Evolutionary conservation across 2,329 filamentous ascomycete species (phyloP), one percentile per base, ranked within the genome.

Genomic region (Aspergillus texensis): DNA sequence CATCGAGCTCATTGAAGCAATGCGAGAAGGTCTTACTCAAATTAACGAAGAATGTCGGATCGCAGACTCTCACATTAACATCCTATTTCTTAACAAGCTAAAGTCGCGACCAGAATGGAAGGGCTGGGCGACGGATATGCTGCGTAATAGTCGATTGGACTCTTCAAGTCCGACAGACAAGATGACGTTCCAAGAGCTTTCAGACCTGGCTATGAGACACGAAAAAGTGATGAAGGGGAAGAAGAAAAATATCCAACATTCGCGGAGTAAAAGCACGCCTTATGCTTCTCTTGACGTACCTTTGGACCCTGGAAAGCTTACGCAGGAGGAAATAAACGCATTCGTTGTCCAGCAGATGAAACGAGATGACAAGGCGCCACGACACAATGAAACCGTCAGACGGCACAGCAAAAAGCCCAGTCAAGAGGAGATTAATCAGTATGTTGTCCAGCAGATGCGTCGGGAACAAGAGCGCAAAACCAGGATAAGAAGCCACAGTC

Each of bases 351-450:
- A 65, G 24, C 67, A 73, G 54, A 73, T 73, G 71, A 62, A 59
- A 14, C 63, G 62, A 34, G 65, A 69, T 39, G 62, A 45, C 4
- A 55, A 60, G 8, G 45, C 53, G 10, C 48, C 50, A 28, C 57
- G 30, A 19, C 62, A 61, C 30, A 62, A 56, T 30, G 56, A 57
- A 32, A 57, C 43, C 46, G 28, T 48, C 26, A 65, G 48, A 43
- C 63, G 67, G 2, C 69, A 74, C 54, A 53, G 36, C 24, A 73
- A 72, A 53, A 64, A 64, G 26, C 72, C 71, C 5, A 74, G 72
- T 39, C 72, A 73, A 62, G 71, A 72, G 58, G 68, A 73, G 58
- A 73, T 73, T 61, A 74, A 72, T 46, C 68, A 73, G 54, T 73
- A 71, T 50, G 72, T 73, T 30, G 64, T 71, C 8, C 67, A 65